A percentile compares a stretch with the other conserved stretches of the same genome.
Conservation (phyloP, 495 filamentous ascomycete species). For the Penicillium flavigenum region DNA sequence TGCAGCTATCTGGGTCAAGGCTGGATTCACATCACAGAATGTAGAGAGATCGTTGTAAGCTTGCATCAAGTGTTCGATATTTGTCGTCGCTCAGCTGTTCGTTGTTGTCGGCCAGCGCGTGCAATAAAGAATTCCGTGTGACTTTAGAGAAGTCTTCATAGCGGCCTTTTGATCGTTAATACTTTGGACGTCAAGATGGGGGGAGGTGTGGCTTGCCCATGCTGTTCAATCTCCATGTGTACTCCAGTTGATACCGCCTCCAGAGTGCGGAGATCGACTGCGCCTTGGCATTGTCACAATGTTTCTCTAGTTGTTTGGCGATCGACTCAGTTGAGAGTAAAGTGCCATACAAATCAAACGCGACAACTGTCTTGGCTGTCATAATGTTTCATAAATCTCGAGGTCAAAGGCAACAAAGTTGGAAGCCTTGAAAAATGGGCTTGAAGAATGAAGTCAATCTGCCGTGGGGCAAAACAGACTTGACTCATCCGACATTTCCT, state of each 20-base stretch:
- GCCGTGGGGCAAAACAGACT: conserved; percentile 8
- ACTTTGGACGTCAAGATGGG: background rate
- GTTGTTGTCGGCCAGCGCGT: conserved; percentile 61
- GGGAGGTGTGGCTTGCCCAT: conserved; percentile 55
- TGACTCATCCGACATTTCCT: conserved; percentile 6
- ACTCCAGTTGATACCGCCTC: conserved; percentile 71
- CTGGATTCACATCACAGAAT: conserved; percentile 65
- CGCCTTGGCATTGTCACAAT: conserved; percentile 56
- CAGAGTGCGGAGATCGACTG: conserved; percentile 55
- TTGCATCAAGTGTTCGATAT: conserved; percentile 53
- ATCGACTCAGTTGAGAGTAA: conserved; percentile 70
- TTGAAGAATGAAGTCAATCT: conserved; percentile 18
- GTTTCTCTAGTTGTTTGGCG: conserved; percentile 48
- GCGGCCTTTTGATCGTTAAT: conserved; percentile 38
- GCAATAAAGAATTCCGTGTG: conserved; percentile 59
- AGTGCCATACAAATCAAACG: conserved; percentile 77
- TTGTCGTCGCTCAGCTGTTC: conserved; percentile 41
- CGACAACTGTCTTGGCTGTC: conserved; percentile 47
- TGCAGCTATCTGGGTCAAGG: conserved; percentile 46
- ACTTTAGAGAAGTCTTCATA: conserved; percentile 67
- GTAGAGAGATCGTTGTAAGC: conserved; percentile 68
- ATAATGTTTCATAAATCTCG: conserved; percentile 10
- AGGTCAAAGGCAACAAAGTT: background rate
- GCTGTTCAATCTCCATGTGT: conserved; percentile 79
- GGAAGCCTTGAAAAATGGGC: background rate